Evolutionary conservation across 140 eudicot species (phyloP).

Genomic region (Cichorium intybus): DNA sequence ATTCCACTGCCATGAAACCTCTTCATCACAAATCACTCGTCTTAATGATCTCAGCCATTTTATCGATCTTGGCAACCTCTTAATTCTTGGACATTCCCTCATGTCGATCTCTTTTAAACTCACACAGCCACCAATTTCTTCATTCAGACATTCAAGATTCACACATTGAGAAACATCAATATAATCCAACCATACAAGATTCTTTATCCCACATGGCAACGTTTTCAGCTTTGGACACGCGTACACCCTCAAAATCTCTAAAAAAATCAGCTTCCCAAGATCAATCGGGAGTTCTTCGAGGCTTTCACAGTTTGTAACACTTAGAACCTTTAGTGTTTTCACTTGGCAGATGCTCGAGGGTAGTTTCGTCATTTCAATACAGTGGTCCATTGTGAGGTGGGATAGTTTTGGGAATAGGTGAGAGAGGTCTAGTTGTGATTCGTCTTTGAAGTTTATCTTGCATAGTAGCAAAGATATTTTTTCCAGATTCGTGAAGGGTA

Average conservation of each 20-base stretch:
- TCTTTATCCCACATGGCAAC: constrained; percentile 59
- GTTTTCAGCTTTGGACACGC: constrained; percentile 71
- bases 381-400: constrained; percentile 86
- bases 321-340: constrained; percentile 47
- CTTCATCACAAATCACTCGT: constrained; percentile 79
- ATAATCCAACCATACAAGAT: constrained; percentile 51
- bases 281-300: constrained; percentile 61
- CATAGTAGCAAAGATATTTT: constrained; percentile 76
- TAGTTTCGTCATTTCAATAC: constrained; percentile 53
- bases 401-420: constrained; percentile 62
- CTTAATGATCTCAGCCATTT: constrained; percentile 36
- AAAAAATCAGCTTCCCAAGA: constrained; percentile 42
- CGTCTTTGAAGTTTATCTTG: constrained; percentile 40
- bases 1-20: constrained; percentile 66
- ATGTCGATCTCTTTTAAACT: constrained; percentile 79
- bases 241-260: constrained; percentile 56
- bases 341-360: constrained; percentile 60
- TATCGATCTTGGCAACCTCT: constrained; percentile 50
- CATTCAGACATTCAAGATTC: constrained; percentile 54
- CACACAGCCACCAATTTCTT: constrained; percentile 51
- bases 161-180: constrained; percentile 80
- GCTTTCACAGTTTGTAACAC: constrained; percentile 81
- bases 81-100: constrained; percentile 66
- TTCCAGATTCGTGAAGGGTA: constrained; percentile 52
- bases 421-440: constrained; percentile 51